Base-by-base conservation (phyloP, 352 stramenopile species). In the Phytopythium oedochilum region DNA sequence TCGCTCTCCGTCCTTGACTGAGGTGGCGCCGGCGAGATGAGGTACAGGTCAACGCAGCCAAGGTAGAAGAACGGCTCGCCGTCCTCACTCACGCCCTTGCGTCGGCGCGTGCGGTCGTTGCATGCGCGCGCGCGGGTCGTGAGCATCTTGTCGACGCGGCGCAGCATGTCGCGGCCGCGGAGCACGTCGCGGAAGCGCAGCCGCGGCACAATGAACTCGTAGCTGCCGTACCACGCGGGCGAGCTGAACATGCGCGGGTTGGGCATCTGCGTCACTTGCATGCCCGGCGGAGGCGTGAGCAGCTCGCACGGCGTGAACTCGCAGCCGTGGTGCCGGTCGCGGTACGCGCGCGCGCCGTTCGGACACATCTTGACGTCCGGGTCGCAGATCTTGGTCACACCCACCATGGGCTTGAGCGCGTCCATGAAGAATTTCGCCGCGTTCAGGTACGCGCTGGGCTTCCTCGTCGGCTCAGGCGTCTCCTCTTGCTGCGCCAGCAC, bases 231-330 rank as follows among this genome's bases (percentile, higher is more conserved):
- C 75, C 74, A 85, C 5, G 6, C 14, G 1, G 62, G 34, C 14
- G 52, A 40, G 26, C 63, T 63, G 12, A 15, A 26, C 31, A 48
- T 61, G 26, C 64, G 60, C 17, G 56, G 62, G 5, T 62, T 53
- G 6, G 52, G 38, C 1, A 55, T 53, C 7, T 56, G 23, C 4
- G 59, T 47, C 6, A 44, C 51, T 3, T 10, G 20, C 22, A 46
- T n/a, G 20, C 22, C 40, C 22, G 55, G 47, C 0, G 54, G 39
- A 1, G 64, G 25, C 5, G 59, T 17, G 0, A 81, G 59, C 18
- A 81, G 59, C 35, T 70, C 58, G 43, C 75, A 85, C 7, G 70
- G 70, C 5, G 69, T 74, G 60, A 83, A 83, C 28, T 60, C 53
- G 48, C 72, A 83, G n/a, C 64, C 34, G 53, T 77, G 60, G 7